Evolutionary conservation across 257 asterid genomes (phyloP).

Genomic region (Petunia secreta): DNA sequence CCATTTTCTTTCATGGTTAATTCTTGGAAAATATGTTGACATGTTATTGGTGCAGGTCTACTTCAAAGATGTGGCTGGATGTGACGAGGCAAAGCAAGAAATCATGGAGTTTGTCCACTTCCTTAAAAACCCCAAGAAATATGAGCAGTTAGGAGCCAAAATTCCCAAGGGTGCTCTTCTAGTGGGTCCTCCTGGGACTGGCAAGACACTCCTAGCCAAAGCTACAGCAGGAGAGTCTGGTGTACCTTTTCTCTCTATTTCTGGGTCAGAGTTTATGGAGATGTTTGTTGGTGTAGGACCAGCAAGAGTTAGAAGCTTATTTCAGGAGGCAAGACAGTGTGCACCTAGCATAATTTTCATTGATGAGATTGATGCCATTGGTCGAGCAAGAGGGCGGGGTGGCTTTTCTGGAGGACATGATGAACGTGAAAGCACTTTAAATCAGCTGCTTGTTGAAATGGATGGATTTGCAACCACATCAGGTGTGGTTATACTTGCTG

Average conservation of each 20-base stretch:
- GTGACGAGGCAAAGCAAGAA: slow-evolving; percentile 96
- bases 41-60: slow-evolving; percentile 48
- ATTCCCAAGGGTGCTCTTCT: slow-evolving; percentile 92
- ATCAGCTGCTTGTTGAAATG: slow-evolving; percentile 95
- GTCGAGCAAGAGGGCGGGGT: slow-evolving; percentile 82
- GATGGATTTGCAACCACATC: slow-evolving; percentile 90
- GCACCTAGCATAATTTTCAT: slow-evolving; percentile 93
- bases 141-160: slow-evolving; percentile 82
- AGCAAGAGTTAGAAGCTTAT: slow-evolving; percentile 79
- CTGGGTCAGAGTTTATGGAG: slow-evolving; percentile 90
- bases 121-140: slow-evolving; percentile 85
- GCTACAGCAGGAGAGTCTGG: slow-evolving; percentile 96
- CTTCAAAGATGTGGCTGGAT: slow-evolving; percentile 95
- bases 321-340: slow-evolving; percentile 86
- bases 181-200: slow-evolving; percentile 96
- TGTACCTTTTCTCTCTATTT: slow-evolving; percentile 84
- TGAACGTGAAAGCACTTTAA: slow-evolving; percentile 86
- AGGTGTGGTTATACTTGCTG: slow-evolving; percentile 92
- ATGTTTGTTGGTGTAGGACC: slow-evolving; percentile 96
- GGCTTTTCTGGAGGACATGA: slow-evolving; percentile 58
- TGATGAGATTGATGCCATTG: slow-evolving; percentile 92
- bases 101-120: slow-evolving; percentile 97
- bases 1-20: not conserved
- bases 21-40: slow-evolving; percentile 16
- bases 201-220: slow-evolving; percentile 91